phyloP scores from a whole-genome alignment of 306 rosid species.

The Lathyrus sativus region DNA sequence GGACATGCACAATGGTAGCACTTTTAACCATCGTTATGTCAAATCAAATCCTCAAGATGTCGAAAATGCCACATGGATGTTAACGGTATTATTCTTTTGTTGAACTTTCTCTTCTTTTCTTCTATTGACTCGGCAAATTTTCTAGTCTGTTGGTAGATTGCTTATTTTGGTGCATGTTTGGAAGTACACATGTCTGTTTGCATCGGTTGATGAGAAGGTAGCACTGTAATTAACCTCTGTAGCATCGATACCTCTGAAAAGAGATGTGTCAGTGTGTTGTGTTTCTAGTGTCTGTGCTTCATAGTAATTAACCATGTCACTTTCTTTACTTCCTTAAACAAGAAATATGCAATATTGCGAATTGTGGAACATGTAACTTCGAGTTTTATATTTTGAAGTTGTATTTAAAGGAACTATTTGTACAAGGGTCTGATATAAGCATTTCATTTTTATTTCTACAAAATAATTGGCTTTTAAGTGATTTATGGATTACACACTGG shows the following conservation, averaged over 20 bases:
- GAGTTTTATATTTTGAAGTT: not conserved
- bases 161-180: conserved; percentile 14
- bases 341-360: conserved; percentile 15
- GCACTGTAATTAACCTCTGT: not conserved
- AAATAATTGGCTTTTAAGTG: conserved; percentile 27
- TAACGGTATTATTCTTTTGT: conserved; percentile 65
- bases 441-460: not conserved
- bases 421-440: not conserved
- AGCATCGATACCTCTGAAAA: too few species aligned
- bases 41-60: conserved; percentile 96
- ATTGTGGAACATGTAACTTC: not conserved
- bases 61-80: conserved; percentile 98
- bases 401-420: conserved; percentile 5
- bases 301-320: not conserved
- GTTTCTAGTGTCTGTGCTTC: too few species aligned
- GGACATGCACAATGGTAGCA: conserved; percentile 94
- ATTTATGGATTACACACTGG: conserved; percentile 13
- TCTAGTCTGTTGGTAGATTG: conserved; percentile 13
- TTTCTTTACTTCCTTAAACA: conserved; percentile 17
- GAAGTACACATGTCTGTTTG: not conserved
- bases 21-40: conserved; percentile 94
- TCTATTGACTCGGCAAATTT: conserved; percentile 5
- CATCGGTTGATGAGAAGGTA: conserved; percentile 20
- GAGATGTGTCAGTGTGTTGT: too few species aligned
- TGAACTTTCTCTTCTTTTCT: conserved; percentile 1